Percentiles rank a stretch among this genome's conserved stretches.
phyloP scores from a whole-genome alignment of 331 rosid genomes.

The Acacia concinna region DNA sequence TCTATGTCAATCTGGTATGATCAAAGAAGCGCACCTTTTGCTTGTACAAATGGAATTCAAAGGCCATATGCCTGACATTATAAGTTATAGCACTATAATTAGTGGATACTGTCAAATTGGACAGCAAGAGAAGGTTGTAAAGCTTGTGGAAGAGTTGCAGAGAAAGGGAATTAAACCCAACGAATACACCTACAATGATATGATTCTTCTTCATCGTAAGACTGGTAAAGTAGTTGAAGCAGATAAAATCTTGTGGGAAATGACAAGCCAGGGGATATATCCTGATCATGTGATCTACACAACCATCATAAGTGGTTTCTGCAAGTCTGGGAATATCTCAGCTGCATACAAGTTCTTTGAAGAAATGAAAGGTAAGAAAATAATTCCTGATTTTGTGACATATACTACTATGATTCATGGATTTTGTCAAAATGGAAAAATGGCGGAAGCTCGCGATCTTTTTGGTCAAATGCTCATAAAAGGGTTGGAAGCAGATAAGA shows the following conservation, averaged over 20 bases:
- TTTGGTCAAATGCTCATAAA: slow-evolving; percentile 55
- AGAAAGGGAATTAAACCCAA: slow-evolving; percentile 64
- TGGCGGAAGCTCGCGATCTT: slow-evolving; percentile 59
- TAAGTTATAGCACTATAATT: slow-evolving; percentile 76
- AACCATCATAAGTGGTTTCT: slow-evolving; percentile 70
- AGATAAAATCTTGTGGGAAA: slow-evolving; percentile 61
- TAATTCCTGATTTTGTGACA: slow-evolving; percentile 68
- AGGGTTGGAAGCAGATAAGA: slow-evolving; percentile 79
- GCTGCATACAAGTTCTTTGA: slow-evolving; percentile 58
- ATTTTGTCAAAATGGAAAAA: slow-evolving; percentile 64
- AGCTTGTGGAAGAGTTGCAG: slow-evolving; percentile 75
- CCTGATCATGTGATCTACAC: slow-evolving; percentile 84
- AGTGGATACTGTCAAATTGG: slow-evolving; percentile 64
- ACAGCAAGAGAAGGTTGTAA: slow-evolving; percentile 59
- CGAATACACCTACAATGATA: slow-evolving; percentile 60
- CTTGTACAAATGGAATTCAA: slow-evolving; percentile 71
- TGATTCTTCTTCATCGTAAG: slow-evolving; percentile 62
- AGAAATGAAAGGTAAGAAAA: slow-evolving; percentile 60
- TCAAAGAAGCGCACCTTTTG: slow-evolving; percentile 75
- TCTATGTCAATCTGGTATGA: slow-evolving; percentile 62
- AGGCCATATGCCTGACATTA: slow-evolving; percentile 69
- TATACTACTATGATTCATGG: slow-evolving; percentile 78
- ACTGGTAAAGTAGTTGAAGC: slow-evolving; percentile 61
- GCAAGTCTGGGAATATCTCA: slow-evolving; percentile 59
- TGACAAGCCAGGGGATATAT: slow-evolving; percentile 35